Base-by-base conservation (phyloP, 805 yeast genomes). In the Starmerella etchellsii region DNA sequence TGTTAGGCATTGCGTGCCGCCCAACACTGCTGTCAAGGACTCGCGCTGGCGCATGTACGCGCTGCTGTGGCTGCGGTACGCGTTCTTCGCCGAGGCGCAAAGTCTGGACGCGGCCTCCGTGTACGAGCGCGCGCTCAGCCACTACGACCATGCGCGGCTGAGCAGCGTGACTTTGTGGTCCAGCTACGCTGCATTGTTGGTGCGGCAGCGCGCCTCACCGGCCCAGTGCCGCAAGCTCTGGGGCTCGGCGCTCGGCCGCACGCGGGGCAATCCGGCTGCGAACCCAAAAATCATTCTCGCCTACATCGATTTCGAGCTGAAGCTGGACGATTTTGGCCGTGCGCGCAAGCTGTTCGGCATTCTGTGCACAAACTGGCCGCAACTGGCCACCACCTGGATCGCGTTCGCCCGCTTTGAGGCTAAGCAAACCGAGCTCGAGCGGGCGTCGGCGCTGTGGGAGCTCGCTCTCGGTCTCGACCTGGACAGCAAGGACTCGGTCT, bases 91-190 rank as follows among this genome's bases (percentile, higher is more conserved):
- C 32, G 96, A 87, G 54, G 57, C 71, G 21, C 55, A 57, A 3
- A 22, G 24, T 22, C 19, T 9, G 2, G 9, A 64, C 0, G 70
- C 83, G 1, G 58, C 82, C 31, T 51, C 49, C 1, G 53, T 73
- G 1, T 88, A 76, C 67, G 59, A 67, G 22, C 57, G 61, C 31
- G 58, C 80, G 14, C 35, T 78, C 1, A 58, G 63, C 22, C 40
- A 65, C 1, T 63, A 79, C 11, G 83, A 88, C 1, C 79, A 77
- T 49, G 62, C 65, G 39, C 40, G 48, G 8, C 76, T 85, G 52
- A 73, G 83, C 0, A 81, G 81, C 52, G 74, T 75, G 2, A 78
- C 80, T 46, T 52, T 81, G 3, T 87, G 96, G 96, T 67, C 73
- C 5, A 59, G 67, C 48, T 78, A 60, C 57, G 76, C 82, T 2